A percentile compares a stretch with the other conserved stretches of the same genome.
Conservation (phyloP, 2,329 filamentous ascomycete species). For the Fusarium keratoplasticum region DNA sequence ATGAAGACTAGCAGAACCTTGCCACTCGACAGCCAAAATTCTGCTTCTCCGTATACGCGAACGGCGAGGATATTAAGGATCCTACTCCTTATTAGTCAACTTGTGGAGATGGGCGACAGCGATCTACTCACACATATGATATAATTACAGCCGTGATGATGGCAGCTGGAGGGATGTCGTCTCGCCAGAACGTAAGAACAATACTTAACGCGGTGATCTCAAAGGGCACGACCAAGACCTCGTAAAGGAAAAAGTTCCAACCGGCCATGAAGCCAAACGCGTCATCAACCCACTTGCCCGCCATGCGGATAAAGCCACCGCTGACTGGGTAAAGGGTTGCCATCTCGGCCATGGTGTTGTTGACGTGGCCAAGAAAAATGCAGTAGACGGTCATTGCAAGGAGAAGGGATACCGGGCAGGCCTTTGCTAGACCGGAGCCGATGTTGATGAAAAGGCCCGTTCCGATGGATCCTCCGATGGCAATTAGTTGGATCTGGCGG, state of each 20-base stretch:
- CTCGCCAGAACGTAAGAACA: not conserved
- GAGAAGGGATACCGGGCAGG: not conserved
- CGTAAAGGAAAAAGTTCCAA: no score
- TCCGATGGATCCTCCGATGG: constrained; percentile 4
- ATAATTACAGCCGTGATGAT: not conserved
- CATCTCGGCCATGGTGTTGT: constrained; percentile 8
- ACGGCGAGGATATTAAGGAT: not conserved
- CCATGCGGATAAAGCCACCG: constrained; percentile 5
- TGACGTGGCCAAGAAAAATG: not conserved
- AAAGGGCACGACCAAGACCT: constrained; percentile 1
- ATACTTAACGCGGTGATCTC: not conserved
- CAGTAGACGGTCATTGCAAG: not conserved
- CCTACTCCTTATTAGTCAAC: not conserved
- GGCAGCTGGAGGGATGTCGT: constrained; percentile 1
- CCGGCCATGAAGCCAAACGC: constrained; percentile 5
- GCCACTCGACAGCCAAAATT: not conserved
- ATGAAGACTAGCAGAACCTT: constrained; percentile 2
- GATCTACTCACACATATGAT: not conserved
- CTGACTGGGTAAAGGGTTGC: not conserved
- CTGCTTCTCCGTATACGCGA: constrained; percentile 1
- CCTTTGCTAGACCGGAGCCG: not conserved
- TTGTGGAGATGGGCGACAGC: not conserved
- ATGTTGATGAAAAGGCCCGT: not conserved
- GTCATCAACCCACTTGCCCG: constrained; percentile 3
- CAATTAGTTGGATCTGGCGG: constrained; percentile 7